phyloP scores from a whole-genome alignment of 129 eudicot genomes.

The Flaveria robusta region DNA sequence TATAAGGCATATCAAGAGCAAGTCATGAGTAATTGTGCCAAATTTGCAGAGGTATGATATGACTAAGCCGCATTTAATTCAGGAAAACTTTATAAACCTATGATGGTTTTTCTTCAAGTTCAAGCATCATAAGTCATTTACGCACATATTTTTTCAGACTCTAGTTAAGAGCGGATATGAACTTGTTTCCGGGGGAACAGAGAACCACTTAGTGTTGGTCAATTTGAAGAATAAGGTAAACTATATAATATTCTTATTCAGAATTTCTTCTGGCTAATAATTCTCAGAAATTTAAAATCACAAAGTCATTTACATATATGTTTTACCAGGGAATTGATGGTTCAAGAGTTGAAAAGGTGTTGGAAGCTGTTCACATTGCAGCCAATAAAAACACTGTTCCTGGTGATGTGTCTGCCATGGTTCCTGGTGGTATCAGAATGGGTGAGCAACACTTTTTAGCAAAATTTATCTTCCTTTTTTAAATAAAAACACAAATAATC shows the following conservation, averaged over 20 bases:
- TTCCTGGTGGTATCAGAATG: conserved; percentile 99
- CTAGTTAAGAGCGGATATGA: conserved; percentile 74
- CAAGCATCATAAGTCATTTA: neutral
- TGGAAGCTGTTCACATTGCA: conserved; percentile 97
- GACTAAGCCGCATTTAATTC: neutral
- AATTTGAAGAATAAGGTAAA: conserved; percentile 85
- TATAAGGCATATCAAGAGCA: conserved; percentile 99
- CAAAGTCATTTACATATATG: conserved; percentile 22
- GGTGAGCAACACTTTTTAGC: conserved; percentile 37
- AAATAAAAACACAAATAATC: neutral
- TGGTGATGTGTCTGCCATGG: conserved; percentile 99
- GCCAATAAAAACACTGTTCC: conserved; percentile 97
- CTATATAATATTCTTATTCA: conserved; percentile 47
- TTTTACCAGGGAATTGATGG: conserved; percentile 86
- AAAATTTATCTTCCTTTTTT: neutral
- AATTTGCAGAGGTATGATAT: conserved; percentile 72
- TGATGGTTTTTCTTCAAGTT: neutral
- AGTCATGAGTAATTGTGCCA: conserved; percentile 82
- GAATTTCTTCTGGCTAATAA: neutral
- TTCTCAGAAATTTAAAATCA: neutral
- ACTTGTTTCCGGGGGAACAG: conserved; percentile 99
- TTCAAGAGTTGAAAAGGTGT: conserved; percentile 95
- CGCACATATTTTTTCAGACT: conserved; percentile 55
- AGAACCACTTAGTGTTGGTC: conserved; percentile 90
- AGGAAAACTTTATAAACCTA: neutral